Evolutionary conservation across 169 alveolate species (phyloP), one percentile per base, ranked within the genome.

Genomic region (Plasmodium ovale): DNA sequence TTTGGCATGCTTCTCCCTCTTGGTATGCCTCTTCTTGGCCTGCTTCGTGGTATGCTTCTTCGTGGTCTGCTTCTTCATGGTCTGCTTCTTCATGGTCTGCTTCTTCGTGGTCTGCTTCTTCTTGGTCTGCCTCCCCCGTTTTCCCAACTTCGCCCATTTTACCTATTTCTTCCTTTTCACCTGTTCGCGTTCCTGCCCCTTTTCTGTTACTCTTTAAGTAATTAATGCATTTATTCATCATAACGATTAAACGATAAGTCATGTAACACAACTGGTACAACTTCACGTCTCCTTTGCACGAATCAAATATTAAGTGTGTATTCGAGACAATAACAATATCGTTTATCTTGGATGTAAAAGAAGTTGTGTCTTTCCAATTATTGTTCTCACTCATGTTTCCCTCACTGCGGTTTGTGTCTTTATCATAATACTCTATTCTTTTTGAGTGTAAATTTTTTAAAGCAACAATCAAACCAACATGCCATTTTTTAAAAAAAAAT

Each of bases 231-330:
- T 60, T 60, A 58, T 60, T 53, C 68, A 84, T 84, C 92, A 84
- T 67, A 42, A 79, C 88, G 60, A 87, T 69, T 49, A 92, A 60
- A 19, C 91, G 93, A 29, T 77, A 77, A 10, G 93, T 87, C 92
- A 94, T 39, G 49, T 82, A 82, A 27, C 92, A 89, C 59, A 94
- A 85, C 59, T 94, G 96, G 29, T 89, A 91, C 35, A 92, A 56
- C 72, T 94, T 94, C 7, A 94, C 79, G 29, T 94, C 96, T 3
- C 96, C 96, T 27, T 94, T 87, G 29, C 88, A 87, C 56, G 91
- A 89, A 88, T 94, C 93, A 79, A 94, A 94, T 10, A 94, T 69
- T 71, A 94, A 67, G 65, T 94, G 96, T 10, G 96, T 94, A 51
- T 94, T 94, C 1, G 95, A 58, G 31, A 94, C 93, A 27, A 79